phyloP scores from a whole-genome alignment of 169 alveolate genomes.

The Plasmodium chabaudi region DNA sequence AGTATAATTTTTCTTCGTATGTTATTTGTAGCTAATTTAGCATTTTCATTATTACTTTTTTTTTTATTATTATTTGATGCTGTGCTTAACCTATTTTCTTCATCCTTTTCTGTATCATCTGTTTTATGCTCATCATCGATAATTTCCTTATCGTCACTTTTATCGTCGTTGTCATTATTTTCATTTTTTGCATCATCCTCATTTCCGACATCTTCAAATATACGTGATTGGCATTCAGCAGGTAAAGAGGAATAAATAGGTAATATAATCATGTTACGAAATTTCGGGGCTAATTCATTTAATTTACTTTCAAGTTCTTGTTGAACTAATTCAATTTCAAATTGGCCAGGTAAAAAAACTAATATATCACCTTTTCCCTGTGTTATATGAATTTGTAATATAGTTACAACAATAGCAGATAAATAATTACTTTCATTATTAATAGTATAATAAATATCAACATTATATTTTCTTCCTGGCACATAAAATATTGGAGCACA shows the following conservation, averaged over 20 bases:
- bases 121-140: neutral
- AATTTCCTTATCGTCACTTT: neutral
- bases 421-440: slow-evolving; percentile 99
- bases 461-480: slow-evolving; percentile 98
- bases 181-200: slow-evolving; percentile 70
- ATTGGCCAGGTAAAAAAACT: slow-evolving; percentile 99
- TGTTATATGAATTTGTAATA: slow-evolving; percentile 98
- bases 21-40: slow-evolving; percentile 84
- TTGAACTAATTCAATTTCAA: slow-evolving; percentile 96
- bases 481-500: slow-evolving; percentile 95
- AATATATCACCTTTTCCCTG: slow-evolving; percentile 99
- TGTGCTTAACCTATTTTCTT: neutral
- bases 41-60: slow-evolving; percentile 4
- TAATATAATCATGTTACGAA: slow-evolving; percentile 91
- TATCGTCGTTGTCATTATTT: neutral
- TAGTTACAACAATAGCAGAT: slow-evolving; percentile 98
- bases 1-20: slow-evolving; percentile 97
- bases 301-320: slow-evolving; percentile 89
- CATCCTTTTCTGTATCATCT: neutral
- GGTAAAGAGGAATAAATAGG: slow-evolving; percentile 99
- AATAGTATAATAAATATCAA: slow-evolving; percentile 98
- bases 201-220: slow-evolving; percentile 94
- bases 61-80: neutral
- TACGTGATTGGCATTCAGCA: slow-evolving; percentile 98
- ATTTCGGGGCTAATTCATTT: slow-evolving; percentile 56